Conservation (phyloP, 148 eudicot genomes). For the Silene conica region DNA sequence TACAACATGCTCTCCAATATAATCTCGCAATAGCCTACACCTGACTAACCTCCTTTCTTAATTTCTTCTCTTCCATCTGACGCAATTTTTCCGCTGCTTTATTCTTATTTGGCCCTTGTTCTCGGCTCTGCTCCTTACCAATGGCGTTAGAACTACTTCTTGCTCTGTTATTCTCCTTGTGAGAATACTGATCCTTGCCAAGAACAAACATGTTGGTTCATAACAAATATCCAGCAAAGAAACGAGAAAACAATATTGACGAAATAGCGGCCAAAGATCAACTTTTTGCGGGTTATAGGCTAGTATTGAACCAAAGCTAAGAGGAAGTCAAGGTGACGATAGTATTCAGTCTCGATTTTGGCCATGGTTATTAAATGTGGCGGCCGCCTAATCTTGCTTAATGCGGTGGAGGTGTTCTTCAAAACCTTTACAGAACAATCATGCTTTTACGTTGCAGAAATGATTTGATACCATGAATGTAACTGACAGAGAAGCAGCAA, state of each 20-base stretch:
- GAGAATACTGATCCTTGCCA: constrained; percentile 33
- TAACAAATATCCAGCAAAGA: not conserved
- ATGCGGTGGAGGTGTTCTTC: not conserved
- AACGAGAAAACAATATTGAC: not conserved
- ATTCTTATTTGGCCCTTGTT: constrained; percentile 34
- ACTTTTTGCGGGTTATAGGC: not conserved
- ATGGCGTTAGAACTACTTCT: constrained; percentile 27
- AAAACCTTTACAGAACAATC: no score
- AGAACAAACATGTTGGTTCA: not conserved
- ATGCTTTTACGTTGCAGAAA: not conserved
- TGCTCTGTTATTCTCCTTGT: constrained; percentile 27
- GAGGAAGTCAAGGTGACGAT: not conserved
- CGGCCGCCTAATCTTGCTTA: not conserved
- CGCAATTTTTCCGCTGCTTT: constrained; percentile 52
- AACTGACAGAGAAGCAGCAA: not conserved
- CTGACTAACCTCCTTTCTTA: constrained; percentile 59
- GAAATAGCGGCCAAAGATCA: not conserved
- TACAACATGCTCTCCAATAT: not conserved
- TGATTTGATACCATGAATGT: not conserved
- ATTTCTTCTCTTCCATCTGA: constrained; percentile 55
- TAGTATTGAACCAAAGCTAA: not conserved
- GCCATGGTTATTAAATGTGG: not conserved
- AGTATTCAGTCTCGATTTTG: not conserved
- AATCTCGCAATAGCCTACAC: constrained; percentile 10
- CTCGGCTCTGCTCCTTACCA: constrained; percentile 28